Percentiles rank a stretch among this genome's conserved stretches.
Evolutionary conservation across 306 rosid genomes (phyloP).

Genomic region (Malus orientalis): DNA sequence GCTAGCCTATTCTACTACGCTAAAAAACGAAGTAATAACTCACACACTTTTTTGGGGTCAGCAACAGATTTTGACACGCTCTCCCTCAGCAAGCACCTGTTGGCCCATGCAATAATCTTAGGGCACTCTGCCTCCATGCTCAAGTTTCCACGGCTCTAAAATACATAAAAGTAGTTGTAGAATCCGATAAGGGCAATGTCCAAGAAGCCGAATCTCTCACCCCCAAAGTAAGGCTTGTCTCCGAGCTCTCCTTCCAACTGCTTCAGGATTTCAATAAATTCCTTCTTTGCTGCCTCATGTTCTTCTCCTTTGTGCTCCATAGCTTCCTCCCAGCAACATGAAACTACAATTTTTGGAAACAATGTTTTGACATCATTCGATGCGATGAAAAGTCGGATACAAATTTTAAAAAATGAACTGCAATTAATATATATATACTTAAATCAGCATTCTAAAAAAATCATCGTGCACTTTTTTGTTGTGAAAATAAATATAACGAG

Average conservation of each 20-base stretch:
- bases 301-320: slow-evolving; percentile 10
- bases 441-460: too few species aligned
- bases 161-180: neutral
- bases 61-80: slow-evolving; percentile 13
- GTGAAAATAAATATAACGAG: too few species aligned
- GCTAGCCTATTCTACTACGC: too few species aligned
- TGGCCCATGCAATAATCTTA: slow-evolving; percentile 15
- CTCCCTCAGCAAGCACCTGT: slow-evolving; percentile 16
- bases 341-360: slow-evolving; percentile 6
- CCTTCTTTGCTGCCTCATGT: slow-evolving; percentile 9
- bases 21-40: neutral
- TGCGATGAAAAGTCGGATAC: too few species aligned
- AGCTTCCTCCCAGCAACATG: slow-evolving; percentile 18
- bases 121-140: slow-evolving; percentile 10
- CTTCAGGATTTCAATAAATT: slow-evolving; percentile 7
- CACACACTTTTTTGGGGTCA: neutral
- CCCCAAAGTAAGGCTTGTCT: slow-evolving; percentile 17
- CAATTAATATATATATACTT: too few species aligned
- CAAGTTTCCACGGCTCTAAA: neutral
- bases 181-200: slow-evolving; percentile 24
- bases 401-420: too few species aligned
- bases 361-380: too few species aligned
- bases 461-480: too few species aligned
- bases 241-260: slow-evolving; percentile 28
- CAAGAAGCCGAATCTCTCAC: slow-evolving; percentile 14